These are phyloP conservation scores for Blastobotrys attinorum DNA, from an alignment of 805 yeast species.

Conservation along the genomic window DNA sequence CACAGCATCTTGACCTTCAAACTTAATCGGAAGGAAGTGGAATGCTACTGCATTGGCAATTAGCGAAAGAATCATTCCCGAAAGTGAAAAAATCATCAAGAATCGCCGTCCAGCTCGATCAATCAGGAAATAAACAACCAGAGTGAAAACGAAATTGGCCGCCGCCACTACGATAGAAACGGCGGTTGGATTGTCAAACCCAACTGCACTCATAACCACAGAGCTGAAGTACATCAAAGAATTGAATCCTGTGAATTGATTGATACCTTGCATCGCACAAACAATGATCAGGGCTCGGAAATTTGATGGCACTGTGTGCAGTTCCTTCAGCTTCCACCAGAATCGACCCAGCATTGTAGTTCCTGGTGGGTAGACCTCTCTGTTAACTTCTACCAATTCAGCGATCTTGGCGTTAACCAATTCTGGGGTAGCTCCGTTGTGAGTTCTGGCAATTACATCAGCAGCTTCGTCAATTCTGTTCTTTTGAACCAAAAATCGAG, in stretches of 20 bases:
- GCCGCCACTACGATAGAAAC: constrained; percentile 91
- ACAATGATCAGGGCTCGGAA: constrained; percentile 82
- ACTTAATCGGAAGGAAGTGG: constrained; percentile 55
- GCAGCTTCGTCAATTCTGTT: constrained; percentile 60
- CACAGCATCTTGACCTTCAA: constrained; percentile 8
- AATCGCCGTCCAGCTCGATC: constrained; percentile 84
- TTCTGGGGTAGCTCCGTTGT: constrained; percentile 54
- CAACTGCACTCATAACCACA: constrained; percentile 83
- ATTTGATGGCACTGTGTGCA: constrained; percentile 43
- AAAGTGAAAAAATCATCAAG: constrained; percentile 66
- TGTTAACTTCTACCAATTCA: constrained; percentile 44
- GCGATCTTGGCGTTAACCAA: constrained; percentile 57
- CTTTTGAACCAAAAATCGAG: constrained; percentile 75
- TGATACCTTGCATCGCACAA: constrained; percentile 90
- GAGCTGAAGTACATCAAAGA: constrained; percentile 92
- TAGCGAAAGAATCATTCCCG: constrained; percentile 72
- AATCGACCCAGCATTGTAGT: constrained; percentile 6
- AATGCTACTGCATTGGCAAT: constrained; percentile 81
- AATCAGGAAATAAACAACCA: constrained; percentile 74
- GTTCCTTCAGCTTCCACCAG: constrained; percentile 20
- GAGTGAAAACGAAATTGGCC: constrained; percentile 83
- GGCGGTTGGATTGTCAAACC: constrained; percentile 80
- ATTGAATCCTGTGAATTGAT: constrained; percentile 94
- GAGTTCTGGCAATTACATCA: constrained; percentile 53
- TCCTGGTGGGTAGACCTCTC: constrained; percentile 12